phyloP scores from a whole-genome alignment of 345 rosid genomes.

The Nasturtium officinale region DNA sequence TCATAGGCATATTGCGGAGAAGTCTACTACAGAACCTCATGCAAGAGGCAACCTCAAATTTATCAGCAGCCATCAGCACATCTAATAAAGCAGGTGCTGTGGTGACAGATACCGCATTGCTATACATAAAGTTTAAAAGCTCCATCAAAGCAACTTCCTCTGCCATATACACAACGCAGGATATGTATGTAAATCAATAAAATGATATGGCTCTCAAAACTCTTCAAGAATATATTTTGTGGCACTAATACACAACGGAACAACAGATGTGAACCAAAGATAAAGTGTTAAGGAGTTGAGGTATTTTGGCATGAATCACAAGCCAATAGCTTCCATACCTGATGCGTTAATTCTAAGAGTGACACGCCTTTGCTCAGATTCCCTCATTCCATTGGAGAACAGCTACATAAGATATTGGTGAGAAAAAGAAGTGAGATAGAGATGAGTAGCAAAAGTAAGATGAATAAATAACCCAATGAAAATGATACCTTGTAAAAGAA shows the following conservation, averaged over 20 bases:
- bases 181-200: slow-evolving; percentile 4
- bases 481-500: slow-evolving; percentile 83
- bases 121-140: slow-evolving; percentile 93
- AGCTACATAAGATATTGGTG: slow-evolving; percentile 48
- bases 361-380: slow-evolving; percentile 91
- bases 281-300: background rate
- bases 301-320: background rate
- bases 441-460: too few species aligned
- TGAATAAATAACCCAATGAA: background rate
- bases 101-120: slow-evolving; percentile 63
- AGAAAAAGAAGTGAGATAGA: slow-evolving; percentile 4
- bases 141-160: slow-evolving; percentile 98
- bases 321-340: slow-evolving; percentile 50
- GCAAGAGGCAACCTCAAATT: slow-evolving; percentile 98
- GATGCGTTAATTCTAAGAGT: slow-evolving; percentile 79
- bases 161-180: slow-evolving; percentile 41
- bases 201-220: background rate
- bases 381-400: slow-evolving; percentile 98
- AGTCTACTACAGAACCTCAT: slow-evolving; percentile 87
- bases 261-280: background rate
- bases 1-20: slow-evolving; percentile 78
- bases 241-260: slow-evolving; percentile 2
- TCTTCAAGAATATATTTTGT: background rate
- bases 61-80: slow-evolving; percentile 97
- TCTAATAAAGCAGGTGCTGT: slow-evolving; percentile 89